Evolutionary conservation across 441 rosid species (phyloP), one percentile per base, ranked within the genome.

Genomic region (Eruca vesicaria): DNA sequence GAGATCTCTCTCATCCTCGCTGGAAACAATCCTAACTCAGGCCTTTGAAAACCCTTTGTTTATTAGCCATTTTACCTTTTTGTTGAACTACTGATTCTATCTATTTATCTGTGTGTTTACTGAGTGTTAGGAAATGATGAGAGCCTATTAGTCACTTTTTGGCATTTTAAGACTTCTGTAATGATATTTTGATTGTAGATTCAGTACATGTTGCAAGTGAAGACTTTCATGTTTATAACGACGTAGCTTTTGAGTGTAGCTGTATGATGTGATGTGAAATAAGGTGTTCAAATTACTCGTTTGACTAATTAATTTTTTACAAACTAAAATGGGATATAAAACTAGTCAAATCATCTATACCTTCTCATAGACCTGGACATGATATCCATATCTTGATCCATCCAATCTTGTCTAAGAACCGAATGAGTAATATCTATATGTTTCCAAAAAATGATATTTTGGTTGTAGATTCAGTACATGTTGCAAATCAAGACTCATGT

Each of bases 1-100:
- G 98, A 92, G 80, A 96, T 96, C 72, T 96, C 99, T 63, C 95
- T 96, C 36, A 96, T 96, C 83, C 97, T 96, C 18, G 97, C 99
- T 2, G 98, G 98, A 63, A 90, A 96, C 91, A 96, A 93, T 77
- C 97, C 92, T 62, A 93, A 92, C 61, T 79, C 84, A 5, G 85
- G 86, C 35, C 70, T 86, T 57, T 91, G 87, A 90, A 20, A 12
- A 0, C 8, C 11, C 26, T 20, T 55, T 19, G 7, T 61, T n/a
- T 38, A 11, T 43, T 29, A 57, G 60, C 59, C 53, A 35, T 68
- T 23, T 10, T 12, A 21, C 45, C 60, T 31, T 57, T 45, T 35
- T 74, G 19, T 15, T 65, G 19, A 15, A 45, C 15, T 15, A 6
- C 52, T 50, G 55, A 50, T 50, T 50, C 55, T 16, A 53, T 52